Evolutionary conservation across 345 rosid species (phyloP).

Genomic region (Populus nigra): DNA sequence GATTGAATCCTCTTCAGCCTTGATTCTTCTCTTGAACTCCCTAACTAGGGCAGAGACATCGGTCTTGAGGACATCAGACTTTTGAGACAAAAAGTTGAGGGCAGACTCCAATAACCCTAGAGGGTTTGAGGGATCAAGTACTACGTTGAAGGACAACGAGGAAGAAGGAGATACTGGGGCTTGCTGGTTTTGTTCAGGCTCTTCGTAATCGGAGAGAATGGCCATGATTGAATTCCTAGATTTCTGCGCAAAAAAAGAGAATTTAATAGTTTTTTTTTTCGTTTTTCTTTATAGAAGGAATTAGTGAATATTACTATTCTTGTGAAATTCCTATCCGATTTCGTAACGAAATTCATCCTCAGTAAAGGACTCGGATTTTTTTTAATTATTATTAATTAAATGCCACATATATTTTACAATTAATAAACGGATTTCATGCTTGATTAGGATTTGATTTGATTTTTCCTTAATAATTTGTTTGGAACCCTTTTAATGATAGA

Average conservation of each 20-base stretch:
- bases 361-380: too few relatives aligned
- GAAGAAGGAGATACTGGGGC: constrained; percentile 1
- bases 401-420: too few relatives aligned
- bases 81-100: neutral
- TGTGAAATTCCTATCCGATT: too few relatives aligned
- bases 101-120: constrained; percentile 9
- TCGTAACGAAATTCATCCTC: too few relatives aligned
- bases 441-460: too few relatives aligned
- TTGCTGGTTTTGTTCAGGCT: constrained; percentile 11
- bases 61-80: neutral
- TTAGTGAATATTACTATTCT: neutral
- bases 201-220: constrained; percentile 21
- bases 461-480: too few relatives aligned
- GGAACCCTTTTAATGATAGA: too few relatives aligned
- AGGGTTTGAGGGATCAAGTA: constrained; percentile 6
- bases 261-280: too few relatives aligned
- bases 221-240: constrained; percentile 18
- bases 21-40: neutral
- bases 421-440: too few relatives aligned
- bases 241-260: neutral
- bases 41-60: neutral
- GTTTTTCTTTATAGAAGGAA: neutral
- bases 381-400: too few relatives aligned
- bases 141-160: neutral
- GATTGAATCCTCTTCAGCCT: neutral